Percentiles rank a stretch among this genome's conserved stretches.
These are phyloP conservation scores for Heliocybe sulcata DNA, from an alignment of 1,284 basidiomycete species.

Conservation along the genomic window DNA sequence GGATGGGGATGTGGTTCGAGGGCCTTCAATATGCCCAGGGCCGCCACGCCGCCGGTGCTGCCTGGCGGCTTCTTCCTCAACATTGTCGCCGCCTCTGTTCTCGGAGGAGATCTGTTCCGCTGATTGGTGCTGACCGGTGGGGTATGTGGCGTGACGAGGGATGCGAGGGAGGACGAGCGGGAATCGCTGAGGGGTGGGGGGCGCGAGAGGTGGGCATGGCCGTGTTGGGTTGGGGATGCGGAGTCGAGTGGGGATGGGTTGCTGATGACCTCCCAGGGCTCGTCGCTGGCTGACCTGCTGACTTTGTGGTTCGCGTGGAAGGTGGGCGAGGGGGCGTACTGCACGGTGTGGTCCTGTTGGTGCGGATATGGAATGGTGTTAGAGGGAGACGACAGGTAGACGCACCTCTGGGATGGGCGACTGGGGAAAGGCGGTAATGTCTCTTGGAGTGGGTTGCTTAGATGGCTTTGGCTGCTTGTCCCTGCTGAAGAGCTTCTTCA, in stretches of 20 bases:
- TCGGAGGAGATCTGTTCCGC: conserved; percentile 12
- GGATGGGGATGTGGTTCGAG: conserved; percentile 42
- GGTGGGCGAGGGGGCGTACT: conserved; percentile 8
- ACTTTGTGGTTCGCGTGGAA: conserved; percentile 14
- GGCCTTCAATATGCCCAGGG: conserved; percentile 48
- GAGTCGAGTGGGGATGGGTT: conserved; percentile 15
- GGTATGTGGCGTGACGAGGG: conserved; percentile 25
- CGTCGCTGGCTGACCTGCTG: conserved; percentile 27
- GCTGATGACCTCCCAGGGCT: conserved; percentile 42
- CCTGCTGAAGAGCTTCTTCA: conserved; percentile 45
- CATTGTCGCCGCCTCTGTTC: conserved; percentile 16
- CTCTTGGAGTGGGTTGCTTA: conserved; percentile 13
- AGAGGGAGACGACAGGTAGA: conserved; percentile 1
- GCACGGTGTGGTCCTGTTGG: background rate
- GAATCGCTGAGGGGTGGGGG: conserved; percentile 29
- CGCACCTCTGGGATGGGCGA: conserved; percentile 5
- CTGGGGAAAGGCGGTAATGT: conserved; percentile 8
- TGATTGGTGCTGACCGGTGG: conserved; percentile 4
- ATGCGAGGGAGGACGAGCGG: conserved; percentile 37
- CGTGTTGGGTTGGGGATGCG: conserved; percentile 7
- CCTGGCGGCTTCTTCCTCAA: conserved; percentile 24
- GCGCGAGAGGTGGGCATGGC: conserved; percentile 16
- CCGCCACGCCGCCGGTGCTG: conserved; percentile 19
- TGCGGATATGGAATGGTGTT: too few relatives aligned
- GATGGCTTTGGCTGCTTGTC: conserved; percentile 29